phyloP scores from a whole-genome alignment of 495 filamentous ascomycete species.

The Annulohypoxylon nitens region DNA sequence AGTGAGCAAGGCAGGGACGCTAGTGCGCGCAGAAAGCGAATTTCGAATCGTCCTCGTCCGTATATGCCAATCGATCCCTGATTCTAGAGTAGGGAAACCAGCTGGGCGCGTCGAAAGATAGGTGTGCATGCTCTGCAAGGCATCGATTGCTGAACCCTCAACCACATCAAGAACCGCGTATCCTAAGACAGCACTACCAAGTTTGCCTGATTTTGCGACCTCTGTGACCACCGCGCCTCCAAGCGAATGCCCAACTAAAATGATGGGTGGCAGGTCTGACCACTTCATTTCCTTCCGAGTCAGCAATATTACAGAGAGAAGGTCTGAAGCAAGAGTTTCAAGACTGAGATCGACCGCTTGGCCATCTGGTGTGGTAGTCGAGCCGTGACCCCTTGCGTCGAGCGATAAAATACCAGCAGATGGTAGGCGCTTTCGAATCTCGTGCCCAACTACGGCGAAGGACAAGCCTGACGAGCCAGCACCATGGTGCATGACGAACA shows the following conservation, averaged over 20 bases:
- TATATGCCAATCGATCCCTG: constrained; percentile 94
- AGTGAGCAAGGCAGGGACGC: constrained; percentile 86
- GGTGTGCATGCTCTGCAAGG: constrained; percentile 92
- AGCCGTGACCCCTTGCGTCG: constrained; percentile 90
- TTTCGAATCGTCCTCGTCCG: constrained; percentile 91
- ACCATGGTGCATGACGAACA: constrained; percentile 92
- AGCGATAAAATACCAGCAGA: constrained; percentile 84
- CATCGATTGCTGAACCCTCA: constrained; percentile 88
- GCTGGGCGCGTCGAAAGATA: constrained; percentile 88
- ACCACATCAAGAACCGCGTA: constrained; percentile 96
- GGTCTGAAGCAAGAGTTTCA: constrained; percentile 77
- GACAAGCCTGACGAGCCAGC: constrained; percentile 90
- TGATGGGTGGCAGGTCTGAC: constrained; percentile 76
- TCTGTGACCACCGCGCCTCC: constrained; percentile 96
- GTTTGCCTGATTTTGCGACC: constrained; percentile 72
- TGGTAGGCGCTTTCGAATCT: constrained; percentile 82
- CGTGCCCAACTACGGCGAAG: constrained; percentile 81
- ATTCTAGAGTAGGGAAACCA: constrained; percentile 77
- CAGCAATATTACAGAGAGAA: constrained; percentile 75
- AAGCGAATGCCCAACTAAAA: constrained; percentile 94
- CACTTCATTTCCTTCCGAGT: constrained; percentile 76
- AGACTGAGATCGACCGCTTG: constrained; percentile 72
- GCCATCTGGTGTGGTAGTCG: constrained; percentile 65
- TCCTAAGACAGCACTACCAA: constrained; percentile 79
- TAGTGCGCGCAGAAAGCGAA: constrained; percentile 79